Conservation (phyloP, 768 basidiomycete genomes). For the Boletus tomentosulus region DNA sequence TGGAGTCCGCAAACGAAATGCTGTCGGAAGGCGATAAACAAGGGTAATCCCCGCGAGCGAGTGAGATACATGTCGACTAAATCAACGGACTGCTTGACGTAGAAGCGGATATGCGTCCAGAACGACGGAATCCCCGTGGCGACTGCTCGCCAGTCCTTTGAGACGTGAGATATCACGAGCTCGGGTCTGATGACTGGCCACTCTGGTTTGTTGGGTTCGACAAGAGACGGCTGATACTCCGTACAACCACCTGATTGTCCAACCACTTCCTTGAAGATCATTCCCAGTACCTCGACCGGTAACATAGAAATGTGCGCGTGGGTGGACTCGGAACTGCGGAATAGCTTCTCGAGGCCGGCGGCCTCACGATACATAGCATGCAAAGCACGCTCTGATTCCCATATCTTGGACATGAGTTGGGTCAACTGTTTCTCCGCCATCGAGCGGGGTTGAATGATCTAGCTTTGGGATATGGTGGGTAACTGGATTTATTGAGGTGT, state of each 20-base stretch:
- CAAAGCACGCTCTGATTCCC: slow-evolving; percentile 16
- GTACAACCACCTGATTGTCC: slow-evolving; percentile 1
- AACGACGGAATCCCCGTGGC: slow-evolving; percentile 36
- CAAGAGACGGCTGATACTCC: neutral
- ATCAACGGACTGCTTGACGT: slow-evolving; percentile 24
- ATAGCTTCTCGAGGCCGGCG: slow-evolving; percentile 5
- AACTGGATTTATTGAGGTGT: neutral
- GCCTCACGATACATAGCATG: slow-evolving; percentile 19
- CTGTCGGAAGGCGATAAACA: slow-evolving; percentile 21
- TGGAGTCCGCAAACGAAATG: slow-evolving; percentile 17
- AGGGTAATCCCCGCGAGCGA: slow-evolving; percentile 24
- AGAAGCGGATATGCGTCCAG: slow-evolving; percentile 35
- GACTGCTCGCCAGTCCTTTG: slow-evolving; percentile 39
- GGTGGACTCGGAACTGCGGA: neutral
- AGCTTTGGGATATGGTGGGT: neutral
- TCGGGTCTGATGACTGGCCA: slow-evolving; percentile 20
- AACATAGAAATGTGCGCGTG: slow-evolving; percentile 15
- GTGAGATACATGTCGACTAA: slow-evolving; percentile 25
- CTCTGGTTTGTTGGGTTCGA: slow-evolving; percentile 3
- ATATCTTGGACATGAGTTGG: slow-evolving; percentile 17
- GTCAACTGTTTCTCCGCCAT: slow-evolving; percentile 13
- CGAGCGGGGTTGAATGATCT: slow-evolving; percentile 12
- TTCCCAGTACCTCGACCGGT: slow-evolving; percentile 25
- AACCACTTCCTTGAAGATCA: slow-evolving; percentile 23
- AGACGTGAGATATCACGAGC: slow-evolving; percentile 40